Conservation (phyloP, 495 filamentous ascomycete species). For the Annulohypoxylon bovei region DNA sequence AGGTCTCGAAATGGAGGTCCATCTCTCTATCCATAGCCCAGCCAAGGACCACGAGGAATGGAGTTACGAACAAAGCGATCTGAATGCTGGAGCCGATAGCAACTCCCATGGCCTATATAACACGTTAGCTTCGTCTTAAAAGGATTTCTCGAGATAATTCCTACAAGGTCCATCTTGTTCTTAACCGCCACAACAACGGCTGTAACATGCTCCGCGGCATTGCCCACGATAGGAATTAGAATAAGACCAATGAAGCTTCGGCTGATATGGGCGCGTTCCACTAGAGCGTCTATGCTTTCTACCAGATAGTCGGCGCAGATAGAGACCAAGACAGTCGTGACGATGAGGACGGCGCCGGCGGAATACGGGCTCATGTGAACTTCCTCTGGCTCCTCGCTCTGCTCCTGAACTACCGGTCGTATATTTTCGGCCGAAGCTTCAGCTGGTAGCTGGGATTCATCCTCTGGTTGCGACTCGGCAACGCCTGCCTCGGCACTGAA, state of each 20-base stretch:
- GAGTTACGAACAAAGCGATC: constrained; percentile 92
- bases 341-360: constrained; percentile 75
- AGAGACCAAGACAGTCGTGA: constrained; percentile 84
- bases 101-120: constrained; percentile 79
- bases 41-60: constrained; percentile 88
- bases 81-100: constrained; percentile 94
- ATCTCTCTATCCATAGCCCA: constrained; percentile 83
- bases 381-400: constrained; percentile 60
- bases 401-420: constrained; percentile 42
- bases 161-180: constrained; percentile 91
- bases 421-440: constrained; percentile 44
- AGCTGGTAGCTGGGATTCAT: constrained; percentile 36
- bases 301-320: constrained; percentile 95
- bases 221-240: constrained; percentile 95
- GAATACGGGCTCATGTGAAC: constrained; percentile 72
- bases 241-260: constrained; percentile 97
- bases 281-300: constrained; percentile 89
- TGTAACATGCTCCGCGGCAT: constrained; percentile 96
- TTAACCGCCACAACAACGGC: constrained; percentile 91
- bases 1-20: constrained; percentile 87
- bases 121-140: constrained; percentile 8
- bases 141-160: background rate
- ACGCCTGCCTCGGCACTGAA: constrained; percentile 72
- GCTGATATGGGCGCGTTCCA: constrained; percentile 83
- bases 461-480: constrained; percentile 36